phyloP scores from a whole-genome alignment of 2,329 filamentous ascomycete species.

The Bipolaris gigantea region DNA sequence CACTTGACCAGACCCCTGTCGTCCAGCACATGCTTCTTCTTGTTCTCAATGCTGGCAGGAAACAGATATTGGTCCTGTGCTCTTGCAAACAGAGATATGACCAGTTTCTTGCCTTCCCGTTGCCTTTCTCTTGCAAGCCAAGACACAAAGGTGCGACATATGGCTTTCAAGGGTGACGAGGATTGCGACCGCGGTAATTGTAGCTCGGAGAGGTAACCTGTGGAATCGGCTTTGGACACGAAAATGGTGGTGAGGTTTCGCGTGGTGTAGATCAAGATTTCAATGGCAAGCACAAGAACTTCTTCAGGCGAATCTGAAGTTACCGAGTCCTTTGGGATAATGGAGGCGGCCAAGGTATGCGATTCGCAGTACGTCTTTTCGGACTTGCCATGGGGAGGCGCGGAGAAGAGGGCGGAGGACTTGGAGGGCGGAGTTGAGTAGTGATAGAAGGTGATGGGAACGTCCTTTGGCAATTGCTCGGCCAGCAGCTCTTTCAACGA shows the following conservation, averaged over 20 bases:
- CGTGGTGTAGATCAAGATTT: slow-evolving; percentile 84
- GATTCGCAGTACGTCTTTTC: slow-evolving; percentile 84
- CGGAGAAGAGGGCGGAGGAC: slow-evolving; percentile 75
- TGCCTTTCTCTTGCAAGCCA: slow-evolving; percentile 71
- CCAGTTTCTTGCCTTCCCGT: slow-evolving; percentile 66
- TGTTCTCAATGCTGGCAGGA: slow-evolving; percentile 84
- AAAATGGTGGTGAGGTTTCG: slow-evolving; percentile 82
- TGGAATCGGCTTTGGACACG: slow-evolving; percentile 95
- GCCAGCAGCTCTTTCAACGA: slow-evolving; percentile 52
- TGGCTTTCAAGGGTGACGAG: slow-evolving; percentile 72
- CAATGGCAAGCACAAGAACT: slow-evolving; percentile 79
- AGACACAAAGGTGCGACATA: slow-evolving; percentile 74
- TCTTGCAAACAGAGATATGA: slow-evolving; percentile 88
- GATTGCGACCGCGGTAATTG: slow-evolving; percentile 51
- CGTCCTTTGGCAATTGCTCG: slow-evolving; percentile 55
- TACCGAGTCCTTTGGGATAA: slow-evolving; percentile 41
- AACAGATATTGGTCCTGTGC: slow-evolving; percentile 95
- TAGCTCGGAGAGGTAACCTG: slow-evolving; percentile 76
- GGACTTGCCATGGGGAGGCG: slow-evolving; percentile 69
- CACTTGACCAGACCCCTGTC: slow-evolving; percentile 88
- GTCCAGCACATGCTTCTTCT: slow-evolving; percentile 85
- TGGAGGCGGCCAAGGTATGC: slow-evolving; percentile 70
- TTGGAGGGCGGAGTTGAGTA: slow-evolving; percentile 80
- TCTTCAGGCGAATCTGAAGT: slow-evolving; percentile 42
- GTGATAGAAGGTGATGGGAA: slow-evolving; percentile 75